phyloP scores from a whole-genome alignment of 768 basidiomycete genomes.

The Mrakia gelida region DNA sequence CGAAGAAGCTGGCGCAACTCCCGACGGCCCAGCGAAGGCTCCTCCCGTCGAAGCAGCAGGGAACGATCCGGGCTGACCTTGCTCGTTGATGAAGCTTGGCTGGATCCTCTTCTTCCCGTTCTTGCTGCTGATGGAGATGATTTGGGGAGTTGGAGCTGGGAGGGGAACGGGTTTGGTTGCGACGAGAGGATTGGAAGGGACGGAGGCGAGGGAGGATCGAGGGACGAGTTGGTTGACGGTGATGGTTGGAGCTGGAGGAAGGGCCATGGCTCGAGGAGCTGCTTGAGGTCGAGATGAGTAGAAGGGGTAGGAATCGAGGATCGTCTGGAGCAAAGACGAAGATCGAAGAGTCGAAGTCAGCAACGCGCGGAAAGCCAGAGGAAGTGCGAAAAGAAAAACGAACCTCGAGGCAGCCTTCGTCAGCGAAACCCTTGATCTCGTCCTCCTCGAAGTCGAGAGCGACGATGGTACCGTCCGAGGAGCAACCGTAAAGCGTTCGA shows the following conservation, averaged over 20 bases:
- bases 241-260: slow-evolving; percentile 8
- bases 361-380: not conserved
- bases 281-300: slow-evolving; percentile 13
- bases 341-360: not conserved
- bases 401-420: slow-evolving; percentile 28
- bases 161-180: slow-evolving; percentile 17
- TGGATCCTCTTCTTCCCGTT: slow-evolving; percentile 62
- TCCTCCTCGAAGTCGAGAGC: slow-evolving; percentile 70
- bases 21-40: slow-evolving; percentile 3
- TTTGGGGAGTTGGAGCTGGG: slow-evolving; percentile 34
- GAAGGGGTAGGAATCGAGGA: slow-evolving; percentile 18
- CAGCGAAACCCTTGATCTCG: slow-evolving; percentile 35
- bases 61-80: slow-evolving; percentile 27
- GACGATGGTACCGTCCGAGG: slow-evolving; percentile 90
- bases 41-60: not conserved
- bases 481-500: slow-evolving; percentile 84
- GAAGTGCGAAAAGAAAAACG: no score
- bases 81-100: slow-evolving; percentile 42
- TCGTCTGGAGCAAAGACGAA: not conserved
- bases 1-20: not conserved
- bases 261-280: not conserved
- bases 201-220: not conserved
- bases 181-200: not conserved
- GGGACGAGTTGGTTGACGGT: slow-evolving; percentile 22
- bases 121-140: slow-evolving; percentile 39